Conservation (phyloP, 306 rosid species). For the Cicer bijugum region DNA sequence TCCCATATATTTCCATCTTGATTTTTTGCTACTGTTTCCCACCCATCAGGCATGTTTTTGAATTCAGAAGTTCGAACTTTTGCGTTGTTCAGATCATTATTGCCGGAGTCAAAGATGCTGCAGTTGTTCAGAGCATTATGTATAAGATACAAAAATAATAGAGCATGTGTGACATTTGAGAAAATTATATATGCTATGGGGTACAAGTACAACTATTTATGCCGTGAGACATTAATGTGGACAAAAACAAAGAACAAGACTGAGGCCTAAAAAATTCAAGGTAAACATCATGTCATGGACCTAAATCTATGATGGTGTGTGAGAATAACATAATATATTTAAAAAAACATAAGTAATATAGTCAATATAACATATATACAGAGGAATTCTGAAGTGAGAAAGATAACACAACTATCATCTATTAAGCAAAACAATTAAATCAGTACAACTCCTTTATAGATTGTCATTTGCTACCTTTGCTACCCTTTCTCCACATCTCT, state of each 20-base stretch:
- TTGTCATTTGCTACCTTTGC: background rate
- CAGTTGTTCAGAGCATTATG: constrained; percentile 40
- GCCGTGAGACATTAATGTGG: background rate
- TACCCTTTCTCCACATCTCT: background rate
- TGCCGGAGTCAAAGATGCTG: constrained; percentile 76
- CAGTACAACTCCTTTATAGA: background rate
- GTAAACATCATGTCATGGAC: constrained; percentile 3
- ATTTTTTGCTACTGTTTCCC: constrained; percentile 85
- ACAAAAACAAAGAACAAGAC: background rate
- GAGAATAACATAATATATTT: background rate
- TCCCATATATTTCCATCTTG: constrained; percentile 88
- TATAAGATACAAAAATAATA: constrained; percentile 32
- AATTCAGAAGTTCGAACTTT: constrained; percentile 64
- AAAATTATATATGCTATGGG: constrained; percentile 7
- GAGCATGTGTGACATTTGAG: constrained; percentile 12
- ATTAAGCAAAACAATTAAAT: background rate
- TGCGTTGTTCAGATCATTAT: constrained; percentile 61
- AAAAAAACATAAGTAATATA: background rate
- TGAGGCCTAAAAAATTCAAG: background rate
- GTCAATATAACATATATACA: background rate
- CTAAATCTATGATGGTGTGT: background rate
- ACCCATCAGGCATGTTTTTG: constrained; percentile 89
- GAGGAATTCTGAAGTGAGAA: constrained; percentile 10
- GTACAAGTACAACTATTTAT: background rate
- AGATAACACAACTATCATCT: background rate